phyloP scores from a whole-genome alignment of 371 early-diverging fungal genomes.

The Blakeslea trispora region DNA sequence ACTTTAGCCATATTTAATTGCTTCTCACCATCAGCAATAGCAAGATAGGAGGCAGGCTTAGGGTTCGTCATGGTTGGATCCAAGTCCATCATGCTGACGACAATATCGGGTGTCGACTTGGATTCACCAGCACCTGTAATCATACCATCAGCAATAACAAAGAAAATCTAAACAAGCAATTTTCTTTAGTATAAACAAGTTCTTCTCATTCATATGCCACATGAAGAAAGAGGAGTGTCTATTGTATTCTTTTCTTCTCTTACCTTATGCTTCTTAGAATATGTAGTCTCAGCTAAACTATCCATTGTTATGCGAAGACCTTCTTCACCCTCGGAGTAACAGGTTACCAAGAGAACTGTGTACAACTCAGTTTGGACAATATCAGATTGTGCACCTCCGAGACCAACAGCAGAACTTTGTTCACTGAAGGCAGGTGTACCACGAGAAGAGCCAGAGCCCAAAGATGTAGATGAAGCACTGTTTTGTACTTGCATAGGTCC shows the following conservation, averaged over 20 bases:
- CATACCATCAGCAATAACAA: conserved; percentile 53
- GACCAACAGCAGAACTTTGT: conserved; percentile 26
- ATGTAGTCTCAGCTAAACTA: conserved; percentile 74
- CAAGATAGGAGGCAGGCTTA: conserved; percentile 77
- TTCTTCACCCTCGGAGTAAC: conserved; percentile 81
- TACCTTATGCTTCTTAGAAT: conserved; percentile 57
- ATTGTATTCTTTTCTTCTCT: conserved; percentile 10
- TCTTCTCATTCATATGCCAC: too few relatives aligned
- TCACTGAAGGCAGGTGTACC: conserved; percentile 25
- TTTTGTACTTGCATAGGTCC: conserved; percentile 29
- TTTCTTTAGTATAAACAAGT: background rate
- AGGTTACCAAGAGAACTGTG: conserved; percentile 66
- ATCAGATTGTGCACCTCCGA: conserved; percentile 35
- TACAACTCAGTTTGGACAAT: conserved; percentile 52
- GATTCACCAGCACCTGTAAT: conserved; percentile 53
- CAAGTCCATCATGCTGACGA: conserved; percentile 69
- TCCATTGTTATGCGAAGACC: conserved; percentile 82
- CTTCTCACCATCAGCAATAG: conserved; percentile 89
- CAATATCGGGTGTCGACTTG: conserved; percentile 72
- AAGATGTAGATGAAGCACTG: conserved; percentile 19
- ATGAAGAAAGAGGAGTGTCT: too few relatives aligned
- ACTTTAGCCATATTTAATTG: conserved; percentile 94
- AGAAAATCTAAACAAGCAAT: conserved; percentile 23
- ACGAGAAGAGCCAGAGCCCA: conserved; percentile 25
- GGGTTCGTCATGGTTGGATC: conserved; percentile 52